Conservation (phyloP, 352 stramenopile genomes). For the Globisporangium recalcitrans region DNA sequence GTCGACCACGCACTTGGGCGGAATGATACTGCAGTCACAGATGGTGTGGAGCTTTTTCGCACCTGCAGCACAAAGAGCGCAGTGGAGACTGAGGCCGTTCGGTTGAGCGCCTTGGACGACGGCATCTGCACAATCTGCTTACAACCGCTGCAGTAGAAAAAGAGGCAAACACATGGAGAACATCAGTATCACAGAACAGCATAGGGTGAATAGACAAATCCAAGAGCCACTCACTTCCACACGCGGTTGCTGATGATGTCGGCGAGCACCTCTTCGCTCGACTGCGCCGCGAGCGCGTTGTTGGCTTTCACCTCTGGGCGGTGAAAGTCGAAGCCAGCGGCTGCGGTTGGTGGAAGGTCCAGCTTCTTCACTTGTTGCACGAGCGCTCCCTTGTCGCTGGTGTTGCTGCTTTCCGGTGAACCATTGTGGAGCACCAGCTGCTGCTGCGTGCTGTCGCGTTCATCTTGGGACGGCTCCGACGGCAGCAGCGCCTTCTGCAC, state of each 20-base stretch:
- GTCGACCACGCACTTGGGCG: background rate
- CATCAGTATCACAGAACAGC: background rate
- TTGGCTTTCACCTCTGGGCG: constrained; percentile 22
- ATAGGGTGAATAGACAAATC: too few species aligned
- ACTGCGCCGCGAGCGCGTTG: constrained; percentile 23
- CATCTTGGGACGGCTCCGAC: constrained; percentile 4
- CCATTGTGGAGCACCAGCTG: constrained; percentile 8
- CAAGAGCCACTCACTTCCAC: constrained; percentile 29
- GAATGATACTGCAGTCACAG: background rate
- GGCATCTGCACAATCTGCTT: constrained; percentile 58
- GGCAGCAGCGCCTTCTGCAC: constrained; percentile 60
- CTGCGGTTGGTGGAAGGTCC: constrained; percentile 21
- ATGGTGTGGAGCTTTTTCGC: background rate
- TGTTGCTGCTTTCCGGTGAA: background rate
- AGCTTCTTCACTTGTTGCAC: constrained; percentile 16
- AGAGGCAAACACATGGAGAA: background rate
- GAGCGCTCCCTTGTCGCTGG: constrained; percentile 1
- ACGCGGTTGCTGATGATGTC: constrained; percentile 64
- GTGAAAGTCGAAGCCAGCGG: constrained; percentile 72
- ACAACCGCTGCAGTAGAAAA: constrained; percentile 27
- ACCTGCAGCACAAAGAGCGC: constrained; percentile 67
- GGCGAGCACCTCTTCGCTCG: constrained; percentile 43
- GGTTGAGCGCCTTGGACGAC: constrained; percentile 51
- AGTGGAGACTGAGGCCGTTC: constrained; percentile 63
- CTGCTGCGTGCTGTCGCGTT: background rate